Percentiles rank a stretch among this genome's conserved stretches.
These are phyloP conservation scores for Colletotrichum orbiculare DNA, from an alignment of 2,329 filamentous ascomycete genomes.

Conservation along the genomic window DNA sequence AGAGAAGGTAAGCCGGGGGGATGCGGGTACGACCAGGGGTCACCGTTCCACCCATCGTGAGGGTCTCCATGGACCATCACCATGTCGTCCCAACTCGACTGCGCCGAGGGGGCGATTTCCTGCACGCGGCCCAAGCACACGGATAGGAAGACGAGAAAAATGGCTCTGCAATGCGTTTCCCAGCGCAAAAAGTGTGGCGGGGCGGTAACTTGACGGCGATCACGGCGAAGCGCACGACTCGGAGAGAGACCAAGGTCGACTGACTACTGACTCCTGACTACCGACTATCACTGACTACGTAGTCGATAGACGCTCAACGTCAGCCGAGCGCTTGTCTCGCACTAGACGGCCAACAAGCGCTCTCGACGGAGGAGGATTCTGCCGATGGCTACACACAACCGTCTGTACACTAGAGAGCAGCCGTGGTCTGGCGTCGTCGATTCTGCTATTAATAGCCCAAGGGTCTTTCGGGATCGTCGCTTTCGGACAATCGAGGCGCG, in stretches of 20 bases:
- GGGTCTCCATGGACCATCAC: neutral
- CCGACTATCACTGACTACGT: neutral
- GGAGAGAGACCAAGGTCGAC: neutral
- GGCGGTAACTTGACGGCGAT: constrained; percentile 15
- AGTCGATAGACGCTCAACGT: constrained; percentile 10
- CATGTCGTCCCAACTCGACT: constrained; percentile 8
- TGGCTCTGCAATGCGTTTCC: neutral
- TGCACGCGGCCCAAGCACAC: too few relatives aligned
- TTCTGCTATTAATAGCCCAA: constrained; percentile 26
- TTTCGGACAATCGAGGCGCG: neutral
- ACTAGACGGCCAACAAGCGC: neutral
- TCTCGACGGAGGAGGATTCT: neutral
- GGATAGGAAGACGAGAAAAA: neutral
- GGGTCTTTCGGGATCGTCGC: constrained; percentile 10
- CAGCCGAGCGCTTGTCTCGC: constrained; percentile 9
- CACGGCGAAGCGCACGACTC: constrained; percentile 8
- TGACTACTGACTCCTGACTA: too few relatives aligned
- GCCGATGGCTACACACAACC: neutral
- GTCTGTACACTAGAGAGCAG: neutral
- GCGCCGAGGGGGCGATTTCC: too few relatives aligned
- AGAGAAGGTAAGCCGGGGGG: constrained; percentile 3
- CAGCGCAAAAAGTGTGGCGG: neutral
- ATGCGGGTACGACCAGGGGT: neutral
- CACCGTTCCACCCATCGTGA: neutral
- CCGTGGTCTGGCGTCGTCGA: neutral